Evolutionary conservation across 2,329 filamentous ascomycete genomes (phyloP).

Genomic region (Beauveria brongniartii): DNA sequence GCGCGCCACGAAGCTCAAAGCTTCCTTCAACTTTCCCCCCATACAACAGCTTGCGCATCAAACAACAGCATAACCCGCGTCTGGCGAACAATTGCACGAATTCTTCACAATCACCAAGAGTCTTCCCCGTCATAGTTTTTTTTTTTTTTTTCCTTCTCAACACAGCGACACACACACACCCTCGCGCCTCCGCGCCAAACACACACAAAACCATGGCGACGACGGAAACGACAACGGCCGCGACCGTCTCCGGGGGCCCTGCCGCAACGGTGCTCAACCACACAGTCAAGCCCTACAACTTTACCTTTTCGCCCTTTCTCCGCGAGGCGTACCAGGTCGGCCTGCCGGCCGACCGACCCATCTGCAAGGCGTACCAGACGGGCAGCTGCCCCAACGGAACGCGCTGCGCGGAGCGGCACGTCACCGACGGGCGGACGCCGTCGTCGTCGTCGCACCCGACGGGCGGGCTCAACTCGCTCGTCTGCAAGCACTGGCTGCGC

Average conservation of each 20-base stretch:
- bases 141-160: no score
- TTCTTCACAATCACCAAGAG: background rate
- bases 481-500: slow-evolving; percentile 98
- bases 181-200: background rate
- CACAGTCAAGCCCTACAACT: slow-evolving; percentile 52
- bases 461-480: slow-evolving; percentile 66
- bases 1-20: background rate
- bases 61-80: background rate
- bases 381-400: slow-evolving; percentile 82
- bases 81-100: background rate
- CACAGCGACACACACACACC: background rate
- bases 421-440: slow-evolving; percentile 28
- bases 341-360: slow-evolving; percentile 66
- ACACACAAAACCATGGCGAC: slow-evolving; percentile 20
- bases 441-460: slow-evolving; percentile 23
- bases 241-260: slow-evolving; percentile 21
- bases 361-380: slow-evolving; percentile 78
- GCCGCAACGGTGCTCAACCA: slow-evolving; percentile 47
- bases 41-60: background rate
- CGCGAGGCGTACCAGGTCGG: slow-evolving; percentile 77
- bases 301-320: slow-evolving; percentile 82
- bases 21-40: background rate
- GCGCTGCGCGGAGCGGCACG: slow-evolving; percentile 78
- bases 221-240: slow-evolving; percentile 18
- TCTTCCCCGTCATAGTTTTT: background rate